phyloP scores from a whole-genome alignment of 1,284 basidiomycete genomes.

The Trichosporon sp. region DNA sequence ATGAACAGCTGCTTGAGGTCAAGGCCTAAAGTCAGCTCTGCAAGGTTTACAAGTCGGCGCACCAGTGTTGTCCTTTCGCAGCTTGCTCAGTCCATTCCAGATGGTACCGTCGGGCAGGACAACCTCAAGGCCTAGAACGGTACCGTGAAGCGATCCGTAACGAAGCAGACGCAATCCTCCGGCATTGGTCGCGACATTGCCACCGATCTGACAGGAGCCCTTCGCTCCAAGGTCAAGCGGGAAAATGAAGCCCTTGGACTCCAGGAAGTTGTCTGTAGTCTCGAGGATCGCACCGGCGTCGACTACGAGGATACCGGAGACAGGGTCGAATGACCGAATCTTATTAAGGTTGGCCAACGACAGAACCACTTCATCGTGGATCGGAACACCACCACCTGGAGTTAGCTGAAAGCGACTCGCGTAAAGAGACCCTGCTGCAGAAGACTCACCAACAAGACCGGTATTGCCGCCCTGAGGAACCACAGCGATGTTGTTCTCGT shows the following conservation, averaged over 20 bases:
- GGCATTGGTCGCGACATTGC: conserved; percentile 95
- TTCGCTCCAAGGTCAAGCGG: conserved; percentile 97
- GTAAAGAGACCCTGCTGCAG: not conserved
- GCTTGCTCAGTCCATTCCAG: conserved; percentile 66
- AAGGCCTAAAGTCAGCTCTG: conserved; percentile 60
- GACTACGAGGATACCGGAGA: conserved; percentile 62
- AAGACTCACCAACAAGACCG: conserved; percentile 66
- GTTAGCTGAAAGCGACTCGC: not conserved
- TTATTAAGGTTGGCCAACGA: conserved; percentile 76
- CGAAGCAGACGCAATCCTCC: conserved; percentile 89
- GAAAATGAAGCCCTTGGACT: conserved; percentile 89
- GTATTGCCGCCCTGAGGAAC: conserved; percentile 99
- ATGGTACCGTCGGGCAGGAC: conserved; percentile 97
- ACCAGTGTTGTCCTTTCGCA: conserved; percentile 99
- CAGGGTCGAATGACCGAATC: conserved; percentile 85
- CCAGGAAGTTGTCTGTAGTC: conserved; percentile 76
- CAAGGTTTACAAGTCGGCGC: conserved; percentile 19
- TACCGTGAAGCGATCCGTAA: conserved; percentile 93
- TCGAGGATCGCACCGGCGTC: conserved; percentile 96
- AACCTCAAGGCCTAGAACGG: conserved; percentile 93
- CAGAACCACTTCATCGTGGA: conserved; percentile 83
- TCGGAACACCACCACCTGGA: conserved; percentile 83
- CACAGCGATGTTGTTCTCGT: conserved; percentile 69
- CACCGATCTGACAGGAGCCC: conserved; percentile 98
- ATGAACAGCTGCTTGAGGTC: conserved; percentile 99